A percentile compares a stretch with the other conserved stretches of the same genome.
These are phyloP conservation scores for Aspergillus ustus DNA, from an alignment of 2,329 filamentous ascomycete species.

Conservation along the genomic window DNA sequence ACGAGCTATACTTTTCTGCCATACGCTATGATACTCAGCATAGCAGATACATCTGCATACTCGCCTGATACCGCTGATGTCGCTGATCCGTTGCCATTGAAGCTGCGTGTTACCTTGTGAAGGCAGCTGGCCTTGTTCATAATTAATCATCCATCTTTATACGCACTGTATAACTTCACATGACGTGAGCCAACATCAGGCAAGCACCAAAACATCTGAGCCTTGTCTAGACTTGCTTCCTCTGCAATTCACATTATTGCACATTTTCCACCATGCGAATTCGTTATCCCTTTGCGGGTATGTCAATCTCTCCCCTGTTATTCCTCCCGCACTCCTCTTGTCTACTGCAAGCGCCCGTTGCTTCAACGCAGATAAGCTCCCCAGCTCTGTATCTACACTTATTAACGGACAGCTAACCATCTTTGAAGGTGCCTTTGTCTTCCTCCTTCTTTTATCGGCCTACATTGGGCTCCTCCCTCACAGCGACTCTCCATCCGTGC, in stretches of 20 bases:
- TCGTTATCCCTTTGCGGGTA: conserved; percentile 86
- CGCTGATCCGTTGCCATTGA: conserved; percentile 4
- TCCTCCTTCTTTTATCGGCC: conserved; percentile 73
- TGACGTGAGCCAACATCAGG: conserved; percentile 16
- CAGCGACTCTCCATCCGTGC: conserved; percentile 42
- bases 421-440: conserved; percentile 64
- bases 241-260: not conserved
- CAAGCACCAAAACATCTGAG: not conserved
- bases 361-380: not conserved
- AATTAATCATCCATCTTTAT: conserved; percentile 13
- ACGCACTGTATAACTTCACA: conserved; percentile 15
- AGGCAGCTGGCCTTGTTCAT: not conserved
- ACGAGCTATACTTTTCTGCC: not conserved
- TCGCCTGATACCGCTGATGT: not conserved
- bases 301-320: conserved; percentile 35
- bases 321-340: not conserved
- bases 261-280: conserved; percentile 69
- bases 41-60: not conserved
- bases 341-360: not conserved
- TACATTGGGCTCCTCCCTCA: conserved; percentile 76
- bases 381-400: conserved; percentile 21
- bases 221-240: conserved; percentile 13
- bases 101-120: conserved; percentile 6
- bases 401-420: conserved; percentile 2
- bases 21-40: not conserved